Evolutionary conservation across 2,329 filamentous ascomycete species (phyloP), one percentile per base, ranked within the genome.

Genomic region (Sporothrix inflata): DNA sequence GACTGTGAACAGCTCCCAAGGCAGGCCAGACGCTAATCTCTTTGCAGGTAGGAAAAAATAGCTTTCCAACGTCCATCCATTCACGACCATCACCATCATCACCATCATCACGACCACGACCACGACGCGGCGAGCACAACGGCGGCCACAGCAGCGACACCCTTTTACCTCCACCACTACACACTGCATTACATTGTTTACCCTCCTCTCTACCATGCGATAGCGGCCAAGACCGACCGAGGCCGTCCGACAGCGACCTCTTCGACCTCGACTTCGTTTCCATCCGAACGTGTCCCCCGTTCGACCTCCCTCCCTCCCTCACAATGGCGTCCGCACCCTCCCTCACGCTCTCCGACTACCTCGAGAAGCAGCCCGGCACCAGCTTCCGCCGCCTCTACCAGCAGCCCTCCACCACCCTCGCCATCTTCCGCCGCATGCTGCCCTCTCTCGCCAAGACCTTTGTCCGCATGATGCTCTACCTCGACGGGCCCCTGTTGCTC

Each of bases 361-460:
- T 98, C 80, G 94, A 98, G 87, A 90, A 91, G 80, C 91, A 97
- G 78, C 93, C 93, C 67, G 94, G 94, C 75, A 94, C 92, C 55
- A 97, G 94, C 47, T 97, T 98, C 82, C 89, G 90, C 80, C 92
- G 93, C 81, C 88, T 99, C 61, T 99, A 99, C 86, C 92, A 94
- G 83, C 94, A 98, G 85, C 96, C 96, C 40, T 97, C 95, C 55
- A 97, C 96, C 1, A 92, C 94, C 49, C 90, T 99, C 76, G 96
- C 96, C 76, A 94, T 99, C 78, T 98, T 98, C 81, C 90, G 96
- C 76, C 94, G 96, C 83, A 98, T 99, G 94, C 88, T 99, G 73
- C 94, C 96, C 72, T 92, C 97, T 79, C 84, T 98, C 74, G 95
- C 96, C 77, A 98, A 99, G 86, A 94, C 91, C 19, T 92, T 99